Evolutionary conservation across 202 grass and related monocot genomes (phyloP), one percentile per base, ranked within the genome.

Genomic region (Carex arenaria): DNA sequence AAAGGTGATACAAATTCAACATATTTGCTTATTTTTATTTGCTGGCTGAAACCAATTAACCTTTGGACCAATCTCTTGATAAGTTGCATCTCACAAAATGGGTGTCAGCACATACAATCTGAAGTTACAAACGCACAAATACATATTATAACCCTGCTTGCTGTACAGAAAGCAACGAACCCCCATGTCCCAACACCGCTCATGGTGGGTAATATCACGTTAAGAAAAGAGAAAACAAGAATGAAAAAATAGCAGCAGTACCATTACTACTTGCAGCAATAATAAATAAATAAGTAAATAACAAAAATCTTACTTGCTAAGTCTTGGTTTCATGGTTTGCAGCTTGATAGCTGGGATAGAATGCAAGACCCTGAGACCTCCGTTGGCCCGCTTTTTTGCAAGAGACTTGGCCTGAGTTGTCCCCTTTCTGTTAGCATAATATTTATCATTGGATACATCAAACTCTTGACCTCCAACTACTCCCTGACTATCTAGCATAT

Each of bases 401-500:
- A 91, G 90, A 83, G 93, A 92, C 90, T 95, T 98, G 76, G 92
- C 89, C 84, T 98, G 92, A 79, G 94, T 89, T 4, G 92, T 89
- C 53, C 78, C 85, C 78, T 95, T 98, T 87, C 86, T 87, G 78
- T 90, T 98, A 63, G 95, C 89, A 90, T 98, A 98, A 86, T 91
- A 98, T 72, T 92, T 95, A 82, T 98, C 95, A 61, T 98, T 98
- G 72, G 95, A 98, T 60, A 98, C 93, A 82, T 98, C 91, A 73
- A 98, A 98, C 78, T 68, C 86, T 38, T 80, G 69, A 84, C 76
- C 82, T 78, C 82, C 87, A 86, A 83, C n/a, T 85, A 86, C 69
- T 79, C 82, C 80, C 66, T 92, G 87, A 80, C 77, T 85, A 63
- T 83, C 78, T 88, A 81, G 77, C 61, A 34, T 66, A 68, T 90